phyloP scores from a whole-genome alignment of 257 asterid genomes.

The Nicotiana paniculata region DNA sequence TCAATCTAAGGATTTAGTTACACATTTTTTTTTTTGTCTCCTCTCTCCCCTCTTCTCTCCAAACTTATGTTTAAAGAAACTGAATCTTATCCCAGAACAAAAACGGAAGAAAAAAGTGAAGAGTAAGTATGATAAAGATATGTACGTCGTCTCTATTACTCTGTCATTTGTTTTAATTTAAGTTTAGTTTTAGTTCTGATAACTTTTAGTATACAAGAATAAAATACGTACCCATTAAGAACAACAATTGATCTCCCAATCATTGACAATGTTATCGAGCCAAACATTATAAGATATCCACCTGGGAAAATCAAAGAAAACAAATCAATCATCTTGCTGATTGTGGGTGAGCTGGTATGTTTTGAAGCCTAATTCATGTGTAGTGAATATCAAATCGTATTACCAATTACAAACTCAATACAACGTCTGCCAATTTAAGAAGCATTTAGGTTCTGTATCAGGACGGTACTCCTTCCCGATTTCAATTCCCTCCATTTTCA shows the following conservation, averaged over 20 bases:
- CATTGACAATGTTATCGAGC: neutral
- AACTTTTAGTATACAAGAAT: too few species aligned
- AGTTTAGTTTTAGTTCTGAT: too few species aligned
- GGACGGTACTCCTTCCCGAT: too few species aligned
- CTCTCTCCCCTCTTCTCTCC: too few species aligned
- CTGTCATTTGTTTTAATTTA: neutral
- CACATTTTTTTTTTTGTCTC: too few species aligned
- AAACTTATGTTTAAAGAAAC: neutral
- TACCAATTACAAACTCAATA: neutral
- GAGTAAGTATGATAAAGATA: neutral
- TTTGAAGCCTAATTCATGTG: neutral
- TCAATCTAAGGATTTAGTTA: too few species aligned
- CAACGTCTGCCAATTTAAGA: neutral
- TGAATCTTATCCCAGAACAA: neutral
- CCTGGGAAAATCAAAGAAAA: too few species aligned
- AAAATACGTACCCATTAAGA: too few species aligned
- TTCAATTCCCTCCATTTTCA: too few species aligned
- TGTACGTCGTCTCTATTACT: neutral
- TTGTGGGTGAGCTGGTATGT: neutral
- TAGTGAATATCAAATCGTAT: neutral
- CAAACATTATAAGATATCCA: neutral
- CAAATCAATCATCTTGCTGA: neutral
- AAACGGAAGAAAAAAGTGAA: neutral
- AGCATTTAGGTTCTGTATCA: neutral
- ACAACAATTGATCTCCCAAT: neutral